Evolutionary conservation across 768 basidiomycete species (phyloP).

Genomic region (Amanita subjunquillea): DNA sequence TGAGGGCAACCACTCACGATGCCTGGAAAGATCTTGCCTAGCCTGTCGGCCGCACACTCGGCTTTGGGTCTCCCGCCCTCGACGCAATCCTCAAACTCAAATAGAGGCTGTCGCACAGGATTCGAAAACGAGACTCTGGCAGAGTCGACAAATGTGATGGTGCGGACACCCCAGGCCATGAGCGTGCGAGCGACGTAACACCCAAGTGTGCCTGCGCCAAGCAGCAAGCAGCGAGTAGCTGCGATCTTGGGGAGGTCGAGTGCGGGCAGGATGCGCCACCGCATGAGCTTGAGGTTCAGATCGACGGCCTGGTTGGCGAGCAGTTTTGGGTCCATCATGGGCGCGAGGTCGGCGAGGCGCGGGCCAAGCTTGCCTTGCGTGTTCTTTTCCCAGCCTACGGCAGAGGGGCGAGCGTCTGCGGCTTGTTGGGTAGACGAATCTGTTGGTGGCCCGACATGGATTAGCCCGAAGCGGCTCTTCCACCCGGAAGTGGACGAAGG

Average conservation of each 20-base stretch:
- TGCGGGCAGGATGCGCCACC: conserved; percentile 88
- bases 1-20: conserved; percentile 45
- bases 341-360: conserved; percentile 80
- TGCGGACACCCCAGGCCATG: conserved; percentile 96
- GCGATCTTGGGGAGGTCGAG: conserved; percentile 87
- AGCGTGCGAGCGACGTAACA: conserved; percentile 91
- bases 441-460: conserved; percentile 23
- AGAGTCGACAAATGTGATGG: conserved; percentile 89
- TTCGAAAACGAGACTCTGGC: conserved; percentile 92
- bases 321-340: conserved; percentile 93
- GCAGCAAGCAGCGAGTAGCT: conserved; percentile 66
- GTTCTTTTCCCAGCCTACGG: conserved; percentile 97
- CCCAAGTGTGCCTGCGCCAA: conserved; percentile 94
- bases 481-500: conserved; percentile 28
- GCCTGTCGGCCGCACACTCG: conserved; percentile 71
- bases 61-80: conserved; percentile 93
- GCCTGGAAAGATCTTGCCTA: conserved; percentile 89
- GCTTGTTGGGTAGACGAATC: conserved; percentile 19
- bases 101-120: conserved; percentile 93
- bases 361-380: conserved; percentile 79
- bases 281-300: conserved; percentile 94
- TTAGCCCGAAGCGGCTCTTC: conserved; percentile 55
- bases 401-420: conserved; percentile 22
- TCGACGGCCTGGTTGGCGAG: conserved; percentile 97
- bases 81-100: conserved; percentile 90